Base-by-base conservation (phyloP, 108 stramenopile genomes). In the Fragilaria crotonensis region DNA sequence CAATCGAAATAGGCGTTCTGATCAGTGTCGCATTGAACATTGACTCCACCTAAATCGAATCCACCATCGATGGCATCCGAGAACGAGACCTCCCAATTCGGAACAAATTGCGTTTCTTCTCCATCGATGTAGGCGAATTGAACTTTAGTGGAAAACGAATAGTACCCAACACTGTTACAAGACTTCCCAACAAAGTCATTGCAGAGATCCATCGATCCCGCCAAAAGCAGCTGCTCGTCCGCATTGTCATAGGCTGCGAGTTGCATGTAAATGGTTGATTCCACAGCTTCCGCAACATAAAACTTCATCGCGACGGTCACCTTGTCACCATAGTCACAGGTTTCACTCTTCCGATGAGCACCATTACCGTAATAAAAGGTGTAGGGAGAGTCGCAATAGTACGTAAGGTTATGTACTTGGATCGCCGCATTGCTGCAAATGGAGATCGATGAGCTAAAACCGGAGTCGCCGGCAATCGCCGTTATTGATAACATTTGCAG, bases 241-340 rank as follows among this genome's bases (percentile, higher is more conserved):
- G 54, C 47, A 19, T 56, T 20, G 1, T 29, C n/a, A 44, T 70
- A 70, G 28, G 55, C 54, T 20, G 52, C 61, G 36, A 63, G 30
- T 44, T 56, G 57, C 4, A 63, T 54, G 0, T 70, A 20, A 25
- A 57, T 30, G 32, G 32, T 19, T n/a, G n/a, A 23, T 14, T 54
- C 52, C 4, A 70, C 9, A 30, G 57, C 41, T 44, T 41, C 22
- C 20, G 14, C 0, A 27, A 70, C 62, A 25, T 70, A 21, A 30
- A 70, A 70, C 47, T 57, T 20, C 7, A 70, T 62, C 19, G 53
- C 30, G 19, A 70, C 52, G 17, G 52, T 52, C 2, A 59, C 68
- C 3, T 55, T 54, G 62, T 70, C 68, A 21, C 68, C 68, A 53
- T 70, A 70, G 26, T 70, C 62, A 51, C 68, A 70, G 25, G 58